A percentile compares a stretch with the other conserved stretches of the same genome.
These are phyloP conservation scores for Jackrogersella minutella DNA, from an alignment of 495 filamentous ascomycete genomes.

Conservation along the genomic window DNA sequence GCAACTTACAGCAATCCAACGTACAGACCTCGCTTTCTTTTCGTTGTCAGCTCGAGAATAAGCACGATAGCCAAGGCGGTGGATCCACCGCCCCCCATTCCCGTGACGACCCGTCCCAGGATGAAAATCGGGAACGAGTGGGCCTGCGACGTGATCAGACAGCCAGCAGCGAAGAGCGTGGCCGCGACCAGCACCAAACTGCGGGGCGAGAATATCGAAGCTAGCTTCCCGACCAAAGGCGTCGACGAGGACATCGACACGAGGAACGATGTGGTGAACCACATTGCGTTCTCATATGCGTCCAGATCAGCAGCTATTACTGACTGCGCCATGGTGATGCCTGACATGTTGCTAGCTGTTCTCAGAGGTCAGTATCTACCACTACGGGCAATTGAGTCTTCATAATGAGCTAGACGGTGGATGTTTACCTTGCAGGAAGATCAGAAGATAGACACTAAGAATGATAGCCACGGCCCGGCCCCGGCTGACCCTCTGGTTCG, in stretches of 20 bases:
- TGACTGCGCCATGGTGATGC: slow-evolving; percentile 77
- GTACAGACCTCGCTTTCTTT: slow-evolving; percentile 70
- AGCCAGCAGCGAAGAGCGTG: slow-evolving; percentile 65
- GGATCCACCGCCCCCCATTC: slow-evolving; percentile 70
- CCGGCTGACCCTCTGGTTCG: slow-evolving; percentile 42
- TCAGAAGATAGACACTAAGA: slow-evolving; percentile 54
- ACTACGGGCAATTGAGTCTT: too few relatives aligned
- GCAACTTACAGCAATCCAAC: slow-evolving; percentile 69
- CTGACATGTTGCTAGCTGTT: slow-evolving; percentile 74
- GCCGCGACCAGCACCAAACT: slow-evolving; percentile 65
- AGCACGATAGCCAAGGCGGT: slow-evolving; percentile 73
- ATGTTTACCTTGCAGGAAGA: slow-evolving; percentile 53
- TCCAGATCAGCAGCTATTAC: slow-evolving; percentile 74
- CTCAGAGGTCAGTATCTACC: slow-evolving; percentile 5
- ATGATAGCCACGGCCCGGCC: slow-evolving; percentile 45
- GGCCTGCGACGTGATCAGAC: slow-evolving; percentile 68
- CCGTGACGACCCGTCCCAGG: slow-evolving; percentile 68
- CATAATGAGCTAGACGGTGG: not conserved
- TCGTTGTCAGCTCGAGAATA: slow-evolving; percentile 70
- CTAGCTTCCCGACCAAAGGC: slow-evolving; percentile 71
- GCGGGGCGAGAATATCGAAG: slow-evolving; percentile 72
- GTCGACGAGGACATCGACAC: slow-evolving; percentile 73
- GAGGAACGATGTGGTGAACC: slow-evolving; percentile 78
- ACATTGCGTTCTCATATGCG: slow-evolving; percentile 73
- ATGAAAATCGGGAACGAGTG: slow-evolving; percentile 66